phyloP scores from a whole-genome alignment of 208 protist species.

The Trypanosoma rangeli region DNA sequence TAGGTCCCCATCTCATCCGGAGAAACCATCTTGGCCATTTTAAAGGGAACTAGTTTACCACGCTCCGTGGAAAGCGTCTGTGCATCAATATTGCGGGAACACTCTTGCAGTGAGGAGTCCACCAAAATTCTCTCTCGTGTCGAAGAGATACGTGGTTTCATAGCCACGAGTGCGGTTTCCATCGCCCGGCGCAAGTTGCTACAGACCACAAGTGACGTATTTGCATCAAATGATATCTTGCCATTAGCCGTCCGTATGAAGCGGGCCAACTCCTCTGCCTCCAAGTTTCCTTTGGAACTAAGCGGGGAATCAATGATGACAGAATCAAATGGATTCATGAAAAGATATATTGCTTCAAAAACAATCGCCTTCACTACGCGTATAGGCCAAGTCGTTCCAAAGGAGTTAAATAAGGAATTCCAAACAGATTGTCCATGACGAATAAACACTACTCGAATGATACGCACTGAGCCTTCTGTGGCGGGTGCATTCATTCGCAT shows the following conservation, averaged over 20 bases:
- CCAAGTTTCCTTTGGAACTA: conserved; percentile 63
- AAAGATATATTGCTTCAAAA: conserved; percentile 57
- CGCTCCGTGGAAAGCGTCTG: conserved; percentile 79
- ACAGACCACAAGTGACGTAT: conserved; percentile 68
- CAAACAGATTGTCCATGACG: conserved; percentile 93
- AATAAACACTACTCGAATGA: conserved; percentile 88
- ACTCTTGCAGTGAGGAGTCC: conserved; percentile 88
- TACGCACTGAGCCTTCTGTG: conserved; percentile 43
- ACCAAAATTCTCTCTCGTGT: conserved; percentile 80
- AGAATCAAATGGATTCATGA: conserved; percentile 78
- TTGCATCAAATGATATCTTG: conserved; percentile 60
- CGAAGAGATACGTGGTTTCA: conserved; percentile 52
- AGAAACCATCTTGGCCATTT: conserved; percentile 43
- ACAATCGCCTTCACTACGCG: conserved; percentile 56
- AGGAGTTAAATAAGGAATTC: conserved; percentile 91
- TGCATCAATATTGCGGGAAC: conserved; percentile 90
- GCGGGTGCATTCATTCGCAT: conserved; percentile 41
- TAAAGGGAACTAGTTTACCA: conserved; percentile 71
- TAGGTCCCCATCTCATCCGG: conserved; percentile 36
- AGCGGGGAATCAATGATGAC: conserved; percentile 91
- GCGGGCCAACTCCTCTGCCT: conserved; percentile 65
- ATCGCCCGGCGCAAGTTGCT: conserved; percentile 90
- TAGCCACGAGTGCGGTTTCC: conserved; percentile 77
- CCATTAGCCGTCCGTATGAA: conserved; percentile 68
- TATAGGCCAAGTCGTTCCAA: conserved; percentile 51